Evolutionary conservation across 1,139 yeast species (phyloP).

Genomic region (Hyphopichia buzzinii): DNA sequence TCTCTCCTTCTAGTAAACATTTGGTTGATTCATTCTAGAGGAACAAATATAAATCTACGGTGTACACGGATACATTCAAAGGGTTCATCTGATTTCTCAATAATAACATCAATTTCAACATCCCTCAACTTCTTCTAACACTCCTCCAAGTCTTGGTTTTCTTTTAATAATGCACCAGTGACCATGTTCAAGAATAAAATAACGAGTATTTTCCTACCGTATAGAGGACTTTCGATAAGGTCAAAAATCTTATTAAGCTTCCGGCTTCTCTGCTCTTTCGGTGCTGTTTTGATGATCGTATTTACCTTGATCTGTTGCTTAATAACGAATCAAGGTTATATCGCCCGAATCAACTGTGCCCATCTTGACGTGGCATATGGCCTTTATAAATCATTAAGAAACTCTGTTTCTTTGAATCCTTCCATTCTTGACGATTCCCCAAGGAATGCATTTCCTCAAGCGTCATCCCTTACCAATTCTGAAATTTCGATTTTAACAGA

Average conservation of each 20-base stretch:
- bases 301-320: slow-evolving; percentile 29
- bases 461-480: slow-evolving; percentile 46
- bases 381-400: slow-evolving; percentile 44
- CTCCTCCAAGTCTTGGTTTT: too few species aligned
- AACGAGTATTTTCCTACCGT: slow-evolving; percentile 16
- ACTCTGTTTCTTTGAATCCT: slow-evolving; percentile 27
- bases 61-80: too few species aligned
- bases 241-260: slow-evolving; percentile 30
- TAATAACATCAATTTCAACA: too few species aligned
- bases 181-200: background rate
- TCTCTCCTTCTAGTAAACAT: too few species aligned
- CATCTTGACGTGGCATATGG: slow-evolving; percentile 53
- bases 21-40: too few species aligned
- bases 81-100: too few species aligned
- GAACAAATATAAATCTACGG: too few species aligned
- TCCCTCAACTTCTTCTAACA: too few species aligned
- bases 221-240: slow-evolving; percentile 26
- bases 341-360: slow-evolving; percentile 45
- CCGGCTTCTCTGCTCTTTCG: slow-evolving; percentile 24
- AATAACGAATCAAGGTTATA: slow-evolving; percentile 23
- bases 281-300: slow-evolving; percentile 21
- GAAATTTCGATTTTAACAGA: slow-evolving; percentile 46
- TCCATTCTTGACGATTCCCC: slow-evolving; percentile 12
- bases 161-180: background rate
- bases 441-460: slow-evolving; percentile 26